Percentiles rank a stretch among this genome's conserved stretches.
phyloP scores from a whole-genome alignment of 495 filamentous ascomycete genomes.

The Parathielavia hyrcaniae region DNA sequence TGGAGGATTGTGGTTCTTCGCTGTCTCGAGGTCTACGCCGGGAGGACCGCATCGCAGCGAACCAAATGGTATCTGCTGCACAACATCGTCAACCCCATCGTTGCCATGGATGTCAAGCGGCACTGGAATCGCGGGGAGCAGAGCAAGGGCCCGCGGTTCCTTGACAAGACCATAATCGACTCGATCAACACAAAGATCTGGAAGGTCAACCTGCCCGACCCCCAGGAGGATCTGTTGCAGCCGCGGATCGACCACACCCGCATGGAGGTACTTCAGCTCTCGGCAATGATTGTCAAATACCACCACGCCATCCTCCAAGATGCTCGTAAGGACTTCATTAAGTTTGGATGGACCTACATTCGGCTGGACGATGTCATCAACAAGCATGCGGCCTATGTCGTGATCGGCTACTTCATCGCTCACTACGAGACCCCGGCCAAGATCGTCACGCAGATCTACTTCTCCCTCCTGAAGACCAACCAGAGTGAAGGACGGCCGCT shows the following conservation, averaged over 20 bases:
- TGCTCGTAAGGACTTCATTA: constrained; percentile 95
- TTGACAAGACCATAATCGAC: constrained; percentile 85
- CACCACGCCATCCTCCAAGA: constrained; percentile 78
- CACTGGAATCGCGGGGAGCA: constrained; percentile 48
- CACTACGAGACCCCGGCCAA: constrained; percentile 95
- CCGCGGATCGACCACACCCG: constrained; percentile 90
- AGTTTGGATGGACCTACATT: constrained; percentile 98
- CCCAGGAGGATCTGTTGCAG: constrained; percentile 76
- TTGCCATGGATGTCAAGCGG: constrained; percentile 91
- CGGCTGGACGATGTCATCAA: constrained; percentile 97
- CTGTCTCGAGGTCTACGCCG: constrained; percentile 81
- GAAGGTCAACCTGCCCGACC: constrained; percentile 78
- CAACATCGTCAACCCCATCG: constrained; percentile 88
- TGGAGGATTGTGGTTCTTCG: constrained; percentile 77
- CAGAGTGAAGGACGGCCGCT: constrained; percentile 90
- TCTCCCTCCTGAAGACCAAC: constrained; percentile 81
- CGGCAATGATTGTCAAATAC: constrained; percentile 90
- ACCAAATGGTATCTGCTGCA: constrained; percentile 90
- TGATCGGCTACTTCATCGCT: constrained; percentile 95
- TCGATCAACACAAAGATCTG: constrained; percentile 89
- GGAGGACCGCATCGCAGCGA: constrained; percentile 68
- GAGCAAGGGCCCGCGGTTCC: constrained; percentile 61
- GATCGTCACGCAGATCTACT: constrained; percentile 91
- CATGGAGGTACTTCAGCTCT: constrained; percentile 92
- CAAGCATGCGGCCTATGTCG: constrained; percentile 95